These are phyloP conservation scores for Fraxinus velutina DNA, from an alignment of 305 asterid species.

Conservation along the genomic window DNA sequence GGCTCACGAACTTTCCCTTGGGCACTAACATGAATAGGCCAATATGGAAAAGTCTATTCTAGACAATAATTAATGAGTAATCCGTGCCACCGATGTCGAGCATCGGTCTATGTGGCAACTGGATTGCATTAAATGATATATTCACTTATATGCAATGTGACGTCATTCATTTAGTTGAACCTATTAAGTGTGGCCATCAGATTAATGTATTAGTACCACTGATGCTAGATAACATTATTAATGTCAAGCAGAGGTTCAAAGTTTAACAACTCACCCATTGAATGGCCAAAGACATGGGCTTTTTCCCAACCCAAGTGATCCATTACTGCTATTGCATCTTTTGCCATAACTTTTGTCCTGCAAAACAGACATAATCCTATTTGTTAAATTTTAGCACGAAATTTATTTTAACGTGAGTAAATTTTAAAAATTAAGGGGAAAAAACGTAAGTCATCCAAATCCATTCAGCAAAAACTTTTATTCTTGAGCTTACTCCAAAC, in stretches of 20 bases:
- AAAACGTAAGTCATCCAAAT: not conserved
- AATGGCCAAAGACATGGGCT: constrained; percentile 93
- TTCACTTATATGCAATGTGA: not conserved
- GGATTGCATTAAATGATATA: not conserved
- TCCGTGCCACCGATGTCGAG: not conserved
- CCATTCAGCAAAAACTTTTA: not conserved
- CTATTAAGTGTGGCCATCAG: not conserved
- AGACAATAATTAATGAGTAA: not conserved
- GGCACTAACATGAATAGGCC: not conserved
- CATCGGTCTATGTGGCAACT: not conserved
- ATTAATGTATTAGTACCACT: too few species aligned
- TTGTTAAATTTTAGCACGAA: not conserved
- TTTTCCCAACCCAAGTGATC: constrained; percentile 90
- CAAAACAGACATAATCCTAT: not conserved
- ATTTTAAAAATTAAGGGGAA: not conserved
- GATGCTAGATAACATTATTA: not conserved
- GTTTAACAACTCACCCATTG: constrained; percentile 73
- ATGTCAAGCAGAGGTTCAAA: constrained; percentile 26
- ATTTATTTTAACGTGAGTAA: not conserved
- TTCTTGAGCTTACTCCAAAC: not conserved
- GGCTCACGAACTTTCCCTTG: not conserved
- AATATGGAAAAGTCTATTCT: not conserved
- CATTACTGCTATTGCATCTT: constrained; percentile 89
- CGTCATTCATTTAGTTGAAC: not conserved
- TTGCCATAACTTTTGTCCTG: constrained; percentile 91